Percentiles rank a stretch among this genome's conserved stretches.
phyloP scores from a whole-genome alignment of 768 basidiomycete genomes.

The Collybia sp. region DNA sequence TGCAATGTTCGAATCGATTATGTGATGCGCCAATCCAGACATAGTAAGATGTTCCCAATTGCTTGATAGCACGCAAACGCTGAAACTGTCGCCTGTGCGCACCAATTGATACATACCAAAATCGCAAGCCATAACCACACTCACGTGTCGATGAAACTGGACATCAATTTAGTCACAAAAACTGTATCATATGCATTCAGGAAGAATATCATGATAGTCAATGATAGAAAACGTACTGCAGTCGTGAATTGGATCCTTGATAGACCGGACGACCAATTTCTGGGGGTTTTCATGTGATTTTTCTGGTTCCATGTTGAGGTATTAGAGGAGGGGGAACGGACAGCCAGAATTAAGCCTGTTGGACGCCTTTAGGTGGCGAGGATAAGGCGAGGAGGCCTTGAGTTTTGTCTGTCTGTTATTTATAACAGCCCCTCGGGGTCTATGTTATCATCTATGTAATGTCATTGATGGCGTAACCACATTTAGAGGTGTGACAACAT shows the following conservation, averaged over 20 bases:
- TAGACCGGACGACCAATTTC: background rate
- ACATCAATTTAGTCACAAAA: constrained; percentile 27
- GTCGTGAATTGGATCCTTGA: constrained; percentile 28
- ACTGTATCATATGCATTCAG: constrained; percentile 29
- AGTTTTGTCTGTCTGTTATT: too few species aligned
- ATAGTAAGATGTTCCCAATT: constrained; percentile 71
- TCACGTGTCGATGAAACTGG: constrained; percentile 66
- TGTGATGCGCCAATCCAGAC: constrained; percentile 80
- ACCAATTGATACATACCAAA: constrained; percentile 1
- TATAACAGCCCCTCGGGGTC: too few species aligned
- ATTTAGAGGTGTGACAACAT: too few species aligned
- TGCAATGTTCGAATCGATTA: constrained; percentile 78
- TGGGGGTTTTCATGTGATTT: too few species aligned
- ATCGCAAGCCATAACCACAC: constrained; percentile 12
- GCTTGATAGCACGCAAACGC: constrained; percentile 70
- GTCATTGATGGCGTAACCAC: too few species aligned
- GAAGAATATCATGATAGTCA: background rate
- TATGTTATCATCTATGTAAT: too few species aligned
- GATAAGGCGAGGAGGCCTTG: too few species aligned
- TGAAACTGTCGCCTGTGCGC: constrained; percentile 65
- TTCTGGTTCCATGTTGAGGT: too few species aligned
- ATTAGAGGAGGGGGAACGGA: too few species aligned
- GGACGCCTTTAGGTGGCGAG: too few species aligned
- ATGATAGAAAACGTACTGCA: constrained; percentile 23
- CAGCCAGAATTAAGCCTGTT: too few species aligned